phyloP scores from a whole-genome alignment of 495 filamentous ascomycete species.

The Aspergillus bridgeri region DNA sequence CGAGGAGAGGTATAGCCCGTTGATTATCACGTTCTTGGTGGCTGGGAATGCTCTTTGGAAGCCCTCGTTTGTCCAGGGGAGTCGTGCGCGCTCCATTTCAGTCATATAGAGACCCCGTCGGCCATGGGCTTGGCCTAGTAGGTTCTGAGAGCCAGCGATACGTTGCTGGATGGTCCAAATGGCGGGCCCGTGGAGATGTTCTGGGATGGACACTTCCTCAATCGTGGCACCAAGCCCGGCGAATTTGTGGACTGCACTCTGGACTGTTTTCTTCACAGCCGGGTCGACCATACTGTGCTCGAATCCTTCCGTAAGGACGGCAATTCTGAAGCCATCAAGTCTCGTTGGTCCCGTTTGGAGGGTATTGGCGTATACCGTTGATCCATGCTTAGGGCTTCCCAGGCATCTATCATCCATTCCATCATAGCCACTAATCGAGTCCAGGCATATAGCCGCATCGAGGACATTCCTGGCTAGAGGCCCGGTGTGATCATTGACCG shows the following conservation, averaged over 20 bases:
- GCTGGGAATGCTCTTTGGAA: constrained; percentile 36
- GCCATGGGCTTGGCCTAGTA: constrained; percentile 38
- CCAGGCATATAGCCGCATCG: constrained; percentile 49
- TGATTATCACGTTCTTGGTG: constrained; percentile 43
- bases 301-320: constrained; percentile 50
- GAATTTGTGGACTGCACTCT: constrained; percentile 44
- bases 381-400: constrained; percentile 41
- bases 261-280: constrained; percentile 38
- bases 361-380: constrained; percentile 37
- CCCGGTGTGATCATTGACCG: constrained; percentile 45
- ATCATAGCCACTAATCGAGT: constrained; percentile 53
- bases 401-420: constrained; percentile 54
- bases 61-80: constrained; percentile 31
- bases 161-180: constrained; percentile 51
- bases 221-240: constrained; percentile 49
- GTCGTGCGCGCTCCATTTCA: constrained; percentile 31
- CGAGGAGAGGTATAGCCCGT: constrained; percentile 38
- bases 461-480: constrained; percentile 48
- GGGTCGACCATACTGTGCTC: constrained; percentile 39
- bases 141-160: constrained; percentile 39
- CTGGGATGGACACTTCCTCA: constrained; percentile 49
- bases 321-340: constrained; percentile 51
- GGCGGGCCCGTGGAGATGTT: constrained; percentile 43
- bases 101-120: constrained; percentile 37
- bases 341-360: constrained; percentile 21